Base-by-base conservation (phyloP, 2,329 filamentous ascomycete genomes). In the Waltergamsia citrina region DNA sequence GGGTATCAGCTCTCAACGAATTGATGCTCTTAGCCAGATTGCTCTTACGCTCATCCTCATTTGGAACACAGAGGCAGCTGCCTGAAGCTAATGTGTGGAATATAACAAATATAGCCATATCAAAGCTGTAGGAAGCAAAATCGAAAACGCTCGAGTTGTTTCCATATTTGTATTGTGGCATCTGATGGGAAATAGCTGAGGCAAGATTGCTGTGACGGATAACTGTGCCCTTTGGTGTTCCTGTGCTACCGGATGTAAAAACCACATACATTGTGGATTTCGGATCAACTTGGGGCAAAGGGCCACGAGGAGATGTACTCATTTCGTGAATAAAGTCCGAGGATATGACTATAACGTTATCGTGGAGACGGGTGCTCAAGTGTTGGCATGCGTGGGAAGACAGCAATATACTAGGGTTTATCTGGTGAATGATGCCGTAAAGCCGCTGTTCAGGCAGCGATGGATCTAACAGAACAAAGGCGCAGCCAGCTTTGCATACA, bases 241-340 rank as follows among this genome's bases (percentile, higher is more conserved):
- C 46, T 2, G 45, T 49, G 21, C 38, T 48, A 6, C 44, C 46
- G 5, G 43, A 48, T 4, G 45, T 48, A 29, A 49, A 49, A 12
- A 47, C 23, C 3, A 44, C 33, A 35, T 43, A 47, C 2, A 39
- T 35, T 4, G 38, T 33, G 7, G 40, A 16, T 12, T 35, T 20
- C 7, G 29, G 29, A 1, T 21, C 26, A 12, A 32, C 30, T 29
- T n/a, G n/a, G n/a, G n/a, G n/a, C n/a, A n/a, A n/a, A n/a, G n/a
- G n/a, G n/a, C n/a, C n/a, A n/a, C n/a, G n/a, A 6, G 25, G 25
- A 14, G 12, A 12, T 27, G 25, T n/a, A n/a, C 25, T 6, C 12
- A 27, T 27, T 15, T 27, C 12, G 25, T 12, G 12, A n/a, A n/a
- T n/a, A n/a, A n/a, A n/a, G n/a, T n/a, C n/a, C n/a, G n/a, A n/a